Evolutionary conservation across 2,329 filamentous ascomycete genomes (phyloP), one percentile per base, ranked within the genome.

Genomic region (Pseudogymnoascus sp.): DNA sequence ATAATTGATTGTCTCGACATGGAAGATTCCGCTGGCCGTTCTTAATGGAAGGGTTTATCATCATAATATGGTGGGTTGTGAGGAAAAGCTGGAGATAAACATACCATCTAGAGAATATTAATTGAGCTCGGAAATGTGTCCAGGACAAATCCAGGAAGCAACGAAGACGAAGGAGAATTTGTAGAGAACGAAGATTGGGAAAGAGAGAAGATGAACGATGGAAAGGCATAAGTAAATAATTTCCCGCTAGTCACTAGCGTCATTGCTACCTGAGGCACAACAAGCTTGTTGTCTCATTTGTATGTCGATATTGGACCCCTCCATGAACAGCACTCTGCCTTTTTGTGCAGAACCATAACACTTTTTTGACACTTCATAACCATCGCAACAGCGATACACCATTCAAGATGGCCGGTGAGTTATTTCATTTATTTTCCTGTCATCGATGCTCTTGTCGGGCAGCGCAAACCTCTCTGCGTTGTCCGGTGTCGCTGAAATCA

Each of bases 1-100:
- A 84, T 81, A 77, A 75, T 79, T 77, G 67, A 67, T 69, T 71
- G 68, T 75, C 77, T 84, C 82, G 80, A 84, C 82, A 85, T 79
- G 68, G 72, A 70, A 66, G 69, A 75, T 84, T 86, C 81, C 81
- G 83, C 83, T 84, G 83, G 83, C 82, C 82, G 83, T 85, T 85
- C 82, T 84, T 84, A 84, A 82, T 77, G 66, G 70, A 78, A 82
- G 76, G 72, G 68, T 76, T 73, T 76, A 75, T 85, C 82, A 86
- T 86, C 82, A 84, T 76, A 65, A 65, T 68, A 69, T 63, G 58
- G 52, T 59, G 55, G 58, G 62, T 35, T 52, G 59, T 64, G 23
- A 52, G 66, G 61, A 45, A 62, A 61, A 62, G 59, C 65, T 60
- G 28, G 63, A 63, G 38, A 66, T 59, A 67, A 68, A 67, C 65